Base-by-base conservation (phyloP, 2,329 filamentous ascomycete species). In the Calonectria leucothoes region DNA sequence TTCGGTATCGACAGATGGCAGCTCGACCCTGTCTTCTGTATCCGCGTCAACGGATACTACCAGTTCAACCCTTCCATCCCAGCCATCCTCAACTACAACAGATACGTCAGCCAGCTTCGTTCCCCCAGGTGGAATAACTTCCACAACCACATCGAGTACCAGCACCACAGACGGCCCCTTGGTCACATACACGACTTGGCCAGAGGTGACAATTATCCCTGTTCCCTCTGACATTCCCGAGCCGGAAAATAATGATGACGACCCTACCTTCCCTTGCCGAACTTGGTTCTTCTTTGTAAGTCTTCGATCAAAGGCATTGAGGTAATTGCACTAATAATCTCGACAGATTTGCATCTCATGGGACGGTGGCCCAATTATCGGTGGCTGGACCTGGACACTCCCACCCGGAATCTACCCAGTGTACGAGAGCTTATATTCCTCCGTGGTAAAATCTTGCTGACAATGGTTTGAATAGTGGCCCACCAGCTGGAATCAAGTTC, bases 281-380 rank as follows among this genome's bases (percentile, higher is more conserved):
- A 45, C 69, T 20, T 74, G 72, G 69, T 74, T 74, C 52, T 74
- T 74, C 29, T 69, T 66, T 51, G 72, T 72, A 48, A 69, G 72
- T 64, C 15, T 27, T 27, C 15, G 8, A 29, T 72, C 20, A 65
- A 17, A 65, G 2, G 33, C 14, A 11, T 17, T 11, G 2, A 39
- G 25, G 11, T 25, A 2, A 23, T 45, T n/a, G n/a, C n/a, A 20
- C 27, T 74, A 55, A 71, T 37, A 55, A 20, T 8, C 17, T 5
- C 8, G 35, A n/a, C 29, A 74, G 69, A 71, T 71, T 49, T 74
- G 72, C 29, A 67, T 72, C n/a, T 31, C 20, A 5, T 66, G 72
- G 59, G 42, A 68, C 6, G 48, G 27, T 48, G 66, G 69, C 2
- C 71, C 71, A 4, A 68, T 63, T 23, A 66, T 74, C 31, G 35